Percentiles rank a stretch among this genome's conserved stretches.
phyloP scores from a whole-genome alignment of 306 rosid species.

The Purshia tridentata region DNA sequence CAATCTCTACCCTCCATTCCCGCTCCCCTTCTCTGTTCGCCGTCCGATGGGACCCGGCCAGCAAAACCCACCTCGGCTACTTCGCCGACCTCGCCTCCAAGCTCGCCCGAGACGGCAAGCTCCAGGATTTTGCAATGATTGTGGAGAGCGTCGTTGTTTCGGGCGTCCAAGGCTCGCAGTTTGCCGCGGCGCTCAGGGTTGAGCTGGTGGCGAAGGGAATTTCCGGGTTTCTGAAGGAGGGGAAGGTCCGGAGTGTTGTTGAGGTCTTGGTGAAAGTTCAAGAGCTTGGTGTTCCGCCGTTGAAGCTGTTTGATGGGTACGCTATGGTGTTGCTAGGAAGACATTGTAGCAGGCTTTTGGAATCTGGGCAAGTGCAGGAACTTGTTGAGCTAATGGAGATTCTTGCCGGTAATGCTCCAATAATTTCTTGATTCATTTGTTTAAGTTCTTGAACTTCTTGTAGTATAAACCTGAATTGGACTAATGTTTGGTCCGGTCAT shows the following conservation, averaged over 20 bases:
- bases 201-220: slow-evolving; percentile 54
- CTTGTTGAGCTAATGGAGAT: slow-evolving; percentile 76
- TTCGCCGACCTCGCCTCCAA: slow-evolving; percentile 49
- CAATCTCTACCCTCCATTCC: slow-evolving; percentile 30
- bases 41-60: slow-evolving; percentile 33
- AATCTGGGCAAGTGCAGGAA: slow-evolving; percentile 47
- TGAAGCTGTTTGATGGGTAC: slow-evolving; percentile 48
- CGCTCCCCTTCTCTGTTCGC: slow-evolving; percentile 39
- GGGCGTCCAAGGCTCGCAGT: slow-evolving; percentile 38
- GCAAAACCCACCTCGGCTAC: slow-evolving; percentile 36
- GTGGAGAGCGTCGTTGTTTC: slow-evolving; percentile 46
- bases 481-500: background rate
- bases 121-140: slow-evolving; percentile 44
- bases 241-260: slow-evolving; percentile 41
- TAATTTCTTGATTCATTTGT: background rate
- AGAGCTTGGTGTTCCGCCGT: slow-evolving; percentile 38
- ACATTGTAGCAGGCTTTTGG: slow-evolving; percentile 50
- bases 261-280: slow-evolving; percentile 44
- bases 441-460: background rate
- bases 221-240: slow-evolving; percentile 39
- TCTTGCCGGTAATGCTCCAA: slow-evolving; percentile 54
- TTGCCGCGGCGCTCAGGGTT: slow-evolving; percentile 34
- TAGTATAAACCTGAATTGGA: background rate
- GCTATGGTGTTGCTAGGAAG: slow-evolving; percentile 41
- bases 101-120: slow-evolving; percentile 51